These are phyloP conservation scores for Cercospora canescens DNA, from an alignment of 2,329 filamentous ascomycete species.

Conservation along the genomic window DNA sequence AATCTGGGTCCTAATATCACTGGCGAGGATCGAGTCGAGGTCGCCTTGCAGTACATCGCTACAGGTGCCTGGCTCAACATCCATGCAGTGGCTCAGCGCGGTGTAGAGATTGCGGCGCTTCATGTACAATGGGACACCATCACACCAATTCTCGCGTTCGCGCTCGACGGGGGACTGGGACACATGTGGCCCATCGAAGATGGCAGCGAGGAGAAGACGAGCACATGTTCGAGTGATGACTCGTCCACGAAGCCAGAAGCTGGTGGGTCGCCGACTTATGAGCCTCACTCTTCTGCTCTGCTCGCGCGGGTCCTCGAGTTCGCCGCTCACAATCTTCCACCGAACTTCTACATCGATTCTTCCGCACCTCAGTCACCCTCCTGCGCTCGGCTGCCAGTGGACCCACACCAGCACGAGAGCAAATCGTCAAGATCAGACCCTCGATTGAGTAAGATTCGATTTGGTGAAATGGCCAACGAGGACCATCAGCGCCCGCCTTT, in stretches of 20 bases:
- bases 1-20: slow-evolving; percentile 12
- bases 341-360: slow-evolving; percentile 60
- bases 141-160: slow-evolving; percentile 62
- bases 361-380: slow-evolving; percentile 49
- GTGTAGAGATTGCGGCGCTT: slow-evolving; percentile 59
- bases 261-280: slow-evolving; percentile 44
- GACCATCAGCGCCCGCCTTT: slow-evolving; percentile 38
- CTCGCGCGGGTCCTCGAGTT: slow-evolving; percentile 60
- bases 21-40: slow-evolving; percentile 28
- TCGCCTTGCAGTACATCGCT: slow-evolving; percentile 64
- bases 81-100: slow-evolving; percentile 55
- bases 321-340: slow-evolving; percentile 60
- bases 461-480: slow-evolving; percentile 64
- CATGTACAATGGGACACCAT: slow-evolving; percentile 64
- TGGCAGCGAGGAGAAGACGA: slow-evolving; percentile 35
- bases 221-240: slow-evolving; percentile 39
- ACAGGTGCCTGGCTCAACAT: slow-evolving; percentile 61
- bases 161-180: slow-evolving; percentile 49
- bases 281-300: slow-evolving; percentile 56
- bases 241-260: slow-evolving; percentile 27
- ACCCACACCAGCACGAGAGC: slow-evolving; percentile 29
- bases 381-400: slow-evolving; percentile 47
- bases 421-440: slow-evolving; percentile 47
- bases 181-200: slow-evolving; percentile 37
- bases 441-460: slow-evolving; percentile 65